Percentiles rank a stretch among this genome's conserved stretches.
Conservation (phyloP, 2,329 filamentous ascomycete species). For the Apiospora marii region DNA sequence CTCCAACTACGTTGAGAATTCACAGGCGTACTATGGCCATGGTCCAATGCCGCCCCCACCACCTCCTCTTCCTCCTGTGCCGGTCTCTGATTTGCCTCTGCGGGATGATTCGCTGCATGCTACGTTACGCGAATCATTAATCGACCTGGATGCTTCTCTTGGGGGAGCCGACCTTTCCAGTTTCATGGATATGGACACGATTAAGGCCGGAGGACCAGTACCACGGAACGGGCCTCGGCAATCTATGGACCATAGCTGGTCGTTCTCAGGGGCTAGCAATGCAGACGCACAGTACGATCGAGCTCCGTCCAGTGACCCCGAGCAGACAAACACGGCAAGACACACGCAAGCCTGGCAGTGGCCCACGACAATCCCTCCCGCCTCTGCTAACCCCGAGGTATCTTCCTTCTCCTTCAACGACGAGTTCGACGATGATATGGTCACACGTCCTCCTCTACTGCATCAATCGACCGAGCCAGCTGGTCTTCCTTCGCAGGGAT, state of each 20-base stretch:
- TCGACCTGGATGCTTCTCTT: slow-evolving; percentile 69
- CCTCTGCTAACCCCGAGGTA: slow-evolving; percentile 61
- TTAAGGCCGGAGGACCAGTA: slow-evolving; percentile 51
- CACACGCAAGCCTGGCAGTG: slow-evolving; percentile 67
- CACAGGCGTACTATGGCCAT: slow-evolving; percentile 65
- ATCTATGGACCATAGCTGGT: slow-evolving; percentile 58
- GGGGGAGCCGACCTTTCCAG: slow-evolving; percentile 62
- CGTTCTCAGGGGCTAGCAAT: slow-evolving; percentile 47
- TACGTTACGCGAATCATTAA: slow-evolving; percentile 68
- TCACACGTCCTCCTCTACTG: slow-evolving; percentile 52
- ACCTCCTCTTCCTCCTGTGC: slow-evolving; percentile 39
- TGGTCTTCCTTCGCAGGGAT: slow-evolving; percentile 48
- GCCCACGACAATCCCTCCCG: slow-evolving; percentile 60
- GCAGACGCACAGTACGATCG: slow-evolving; percentile 51
- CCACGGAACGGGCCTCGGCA: slow-evolving; percentile 46
- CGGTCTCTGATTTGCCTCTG: slow-evolving; percentile 64
- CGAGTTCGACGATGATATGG: slow-evolving; percentile 39
- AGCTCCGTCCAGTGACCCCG: slow-evolving; percentile 65
- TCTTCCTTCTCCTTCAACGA: slow-evolving; percentile 58
- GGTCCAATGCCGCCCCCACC: slow-evolving; percentile 44
- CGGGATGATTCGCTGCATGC: slow-evolving; percentile 62
- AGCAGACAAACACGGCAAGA: slow-evolving; percentile 59
- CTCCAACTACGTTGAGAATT: slow-evolving; percentile 71
- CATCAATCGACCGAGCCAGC: slow-evolving; percentile 62
- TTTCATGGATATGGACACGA: slow-evolving; percentile 69